phyloP scores from a whole-genome alignment of 768 basidiomycete genomes.

The Leccinellum rugosiceps region DNA sequence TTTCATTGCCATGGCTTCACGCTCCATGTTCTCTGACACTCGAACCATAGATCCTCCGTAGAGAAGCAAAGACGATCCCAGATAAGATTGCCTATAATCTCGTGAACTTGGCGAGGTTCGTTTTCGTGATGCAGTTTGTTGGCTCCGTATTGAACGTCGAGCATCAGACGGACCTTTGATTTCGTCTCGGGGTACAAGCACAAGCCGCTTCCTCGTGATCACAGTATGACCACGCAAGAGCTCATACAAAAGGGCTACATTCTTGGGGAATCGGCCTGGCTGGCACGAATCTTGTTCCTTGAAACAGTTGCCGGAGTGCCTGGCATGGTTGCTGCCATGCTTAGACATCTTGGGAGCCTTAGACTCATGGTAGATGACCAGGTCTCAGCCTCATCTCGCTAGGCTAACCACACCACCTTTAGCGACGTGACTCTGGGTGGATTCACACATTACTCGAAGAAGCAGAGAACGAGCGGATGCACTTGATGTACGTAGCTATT shows the following conservation, averaged over 20 bases:
- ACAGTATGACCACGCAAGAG: conserved; percentile 67
- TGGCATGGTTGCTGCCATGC: conserved; percentile 89
- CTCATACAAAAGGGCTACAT: conserved; percentile 72
- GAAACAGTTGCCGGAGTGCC: conserved; percentile 95
- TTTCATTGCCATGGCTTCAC: neutral
- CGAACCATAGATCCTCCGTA: conserved; percentile 61
- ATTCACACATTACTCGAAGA: conserved; percentile 92
- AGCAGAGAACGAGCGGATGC: conserved; percentile 97
- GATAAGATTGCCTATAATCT: conserved; percentile 73
- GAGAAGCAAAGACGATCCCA: conserved; percentile 55
- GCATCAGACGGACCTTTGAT: conserved; percentile 67
- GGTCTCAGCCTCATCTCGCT: conserved; percentile 6
- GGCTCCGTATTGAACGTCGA: conserved; percentile 1
- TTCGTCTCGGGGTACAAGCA: conserved; percentile 84
- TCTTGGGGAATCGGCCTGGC: conserved; percentile 74
- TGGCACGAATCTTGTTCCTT: conserved; percentile 65
- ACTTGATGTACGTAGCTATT: conserved; percentile 59
- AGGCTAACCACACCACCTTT: conserved; percentile 6
- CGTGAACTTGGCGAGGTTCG: conserved; percentile 53
- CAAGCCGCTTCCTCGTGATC: conserved; percentile 55
- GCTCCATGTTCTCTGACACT: conserved; percentile 1
- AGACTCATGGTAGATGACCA: conserved; percentile 69
- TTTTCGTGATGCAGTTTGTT: conserved; percentile 3
- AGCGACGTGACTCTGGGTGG: conserved; percentile 66
- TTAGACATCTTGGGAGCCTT: conserved; percentile 85